phyloP scores from a whole-genome alignment of 1,284 basidiomycete genomes.

The Cryptococcus sp. region DNA sequence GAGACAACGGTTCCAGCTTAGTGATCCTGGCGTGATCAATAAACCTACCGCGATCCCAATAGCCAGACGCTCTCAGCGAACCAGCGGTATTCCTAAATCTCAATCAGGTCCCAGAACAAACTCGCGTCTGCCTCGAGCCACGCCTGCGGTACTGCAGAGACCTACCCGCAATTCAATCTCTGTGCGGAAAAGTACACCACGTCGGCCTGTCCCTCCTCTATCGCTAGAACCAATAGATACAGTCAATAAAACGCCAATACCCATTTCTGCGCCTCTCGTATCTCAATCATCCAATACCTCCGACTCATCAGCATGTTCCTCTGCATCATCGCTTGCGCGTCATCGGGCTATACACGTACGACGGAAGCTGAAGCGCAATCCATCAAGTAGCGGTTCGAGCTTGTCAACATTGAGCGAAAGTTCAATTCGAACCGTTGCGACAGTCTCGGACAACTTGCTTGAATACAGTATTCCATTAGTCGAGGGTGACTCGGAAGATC shows the following conservation, averaged over 20 bases:
- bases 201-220: too few relatives aligned
- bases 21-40: slow-evolving; percentile 4
- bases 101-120: too few relatives aligned
- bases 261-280: too few relatives aligned
- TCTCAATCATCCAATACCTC: too few relatives aligned
- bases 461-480: neutral
- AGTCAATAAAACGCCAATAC: too few relatives aligned
- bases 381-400: neutral
- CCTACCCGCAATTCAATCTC: too few relatives aligned
- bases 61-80: neutral
- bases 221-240: too few relatives aligned
- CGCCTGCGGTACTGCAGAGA: too few relatives aligned
- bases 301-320: neutral
- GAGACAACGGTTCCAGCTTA: slow-evolving; percentile 10
- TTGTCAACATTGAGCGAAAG: slow-evolving; percentile 10
- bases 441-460: neutral
- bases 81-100: neutral
- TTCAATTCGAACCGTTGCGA: slow-evolving; percentile 8
- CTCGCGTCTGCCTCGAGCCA: too few relatives aligned
- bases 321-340: slow-evolving; percentile 9
- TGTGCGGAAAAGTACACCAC: too few relatives aligned
- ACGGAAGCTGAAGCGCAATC: neutral
- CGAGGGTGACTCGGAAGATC: neutral
- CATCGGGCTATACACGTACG: slow-evolving; percentile 10
- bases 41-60: neutral